These are phyloP conservation scores for Dryas octopetala DNA, from an alignment of 306 rosid species.

Conservation along the genomic window DNA sequence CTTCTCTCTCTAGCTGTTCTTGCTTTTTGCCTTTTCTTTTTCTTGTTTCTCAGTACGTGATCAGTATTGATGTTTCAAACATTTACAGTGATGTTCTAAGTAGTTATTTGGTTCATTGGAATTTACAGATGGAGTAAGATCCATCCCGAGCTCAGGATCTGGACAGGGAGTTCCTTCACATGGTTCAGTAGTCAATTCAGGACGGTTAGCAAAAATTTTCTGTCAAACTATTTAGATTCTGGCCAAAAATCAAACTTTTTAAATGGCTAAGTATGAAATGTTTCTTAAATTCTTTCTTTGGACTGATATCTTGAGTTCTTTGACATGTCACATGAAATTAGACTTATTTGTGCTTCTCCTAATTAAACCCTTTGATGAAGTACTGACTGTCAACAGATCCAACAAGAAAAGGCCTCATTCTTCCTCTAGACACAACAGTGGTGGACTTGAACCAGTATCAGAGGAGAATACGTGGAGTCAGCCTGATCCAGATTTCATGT, in stretches of 20 bases:
- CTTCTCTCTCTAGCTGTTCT: too few relatives aligned
- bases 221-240: too few relatives aligned
- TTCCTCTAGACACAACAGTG: constrained; percentile 54
- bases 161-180: constrained; percentile 46
- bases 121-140: constrained; percentile 33
- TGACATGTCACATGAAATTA: constrained; percentile 17
- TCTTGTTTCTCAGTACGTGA: too few relatives aligned
- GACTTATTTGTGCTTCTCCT: constrained; percentile 4
- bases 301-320: neutral
- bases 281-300: neutral
- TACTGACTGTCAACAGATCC: constrained; percentile 36
- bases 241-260: constrained; percentile 1
- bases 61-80: constrained; percentile 3
- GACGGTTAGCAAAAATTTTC: constrained; percentile 44
- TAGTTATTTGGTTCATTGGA: constrained; percentile 14
- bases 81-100: constrained; percentile 11
- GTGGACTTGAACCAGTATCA: constrained; percentile 61
- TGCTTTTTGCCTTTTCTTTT: too few relatives aligned
- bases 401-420: constrained; percentile 52
- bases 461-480: constrained; percentile 41
- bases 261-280: neutral
- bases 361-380: constrained; percentile 17
- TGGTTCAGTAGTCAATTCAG: constrained; percentile 40
- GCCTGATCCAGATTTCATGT: constrained; percentile 46
- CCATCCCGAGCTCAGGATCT: constrained; percentile 57